Evolutionary conservation across 371 early-diverging fungal species (phyloP), one percentile per base, ranked within the genome.

Genomic region (Haplosporangium sp.): DNA sequence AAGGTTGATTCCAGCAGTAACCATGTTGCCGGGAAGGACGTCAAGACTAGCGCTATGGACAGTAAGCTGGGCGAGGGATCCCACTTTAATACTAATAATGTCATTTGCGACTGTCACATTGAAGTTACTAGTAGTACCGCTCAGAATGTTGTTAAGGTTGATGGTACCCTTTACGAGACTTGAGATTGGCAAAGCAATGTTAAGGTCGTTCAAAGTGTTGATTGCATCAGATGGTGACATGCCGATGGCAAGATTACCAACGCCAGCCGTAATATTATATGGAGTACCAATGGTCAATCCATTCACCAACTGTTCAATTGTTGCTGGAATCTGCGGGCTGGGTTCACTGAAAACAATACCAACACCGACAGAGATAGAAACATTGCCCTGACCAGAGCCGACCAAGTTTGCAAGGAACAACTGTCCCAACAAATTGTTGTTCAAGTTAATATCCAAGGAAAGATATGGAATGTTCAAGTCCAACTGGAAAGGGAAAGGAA

Each of bases 381-480:
- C 81, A 37, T 61, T 34, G 34, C 75, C 81, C 11, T 71, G 63
- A 4, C 81, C 81, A 19, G 65, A 40, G 5, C 81, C 81, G 2
- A 74, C 68, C 48, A 81, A 58, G 55, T 81, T 56, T 42, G 81
- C 62, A 9, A 81, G 19, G 69, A 74, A 81, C 55, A 81, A 59
- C 34, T 71, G 67, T 4, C 71, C 81, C 45, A 81, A 67, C 60
- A 52, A 11, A 62, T 53, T 68, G 66, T 65, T 67, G 66, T 74
- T 65, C 47, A 81, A 59, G 58, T 74, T 81, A 67, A 81, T 71
- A 62, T 81, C 75, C 42, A 81, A 34, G 13, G 74, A 64, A 48
- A 81, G 62, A 72, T 81, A 81, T 4, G 75, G 81, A 37, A 81
- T 74, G 61, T 65, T 81, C 50, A 81, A 37, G 58, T 81, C 81